Evolutionary conservation across 1,284 basidiomycete genomes (phyloP), one percentile per base, ranked within the genome.

Genomic region (Melampsora larici-populina): DNA sequence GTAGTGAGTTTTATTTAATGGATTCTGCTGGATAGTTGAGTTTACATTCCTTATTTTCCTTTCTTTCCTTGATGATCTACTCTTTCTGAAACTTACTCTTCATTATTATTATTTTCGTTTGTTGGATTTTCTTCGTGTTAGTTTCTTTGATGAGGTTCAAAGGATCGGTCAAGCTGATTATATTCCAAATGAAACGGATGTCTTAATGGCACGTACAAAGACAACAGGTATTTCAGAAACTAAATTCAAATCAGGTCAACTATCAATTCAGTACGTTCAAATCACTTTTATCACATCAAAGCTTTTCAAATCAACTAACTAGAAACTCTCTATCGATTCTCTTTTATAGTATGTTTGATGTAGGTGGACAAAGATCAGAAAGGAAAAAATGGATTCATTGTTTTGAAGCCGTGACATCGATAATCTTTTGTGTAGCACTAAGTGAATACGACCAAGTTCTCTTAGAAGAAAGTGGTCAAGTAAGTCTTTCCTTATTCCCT

Each of bases 161-260:
- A 89, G 94, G 71, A 94, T 99, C 84, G 91, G 91, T 2, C 85
- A 87, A 11, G 86, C 89, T 0, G 89, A 89, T 58, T 98, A 97
- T 82, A 85, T 93, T 0, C 96, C 96, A 0, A 92, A 90, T 55
- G 92, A 94, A 84, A 90, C 89, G 21, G 96, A 98, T 82, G 92
- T 97, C 2, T 86, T 99, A 51, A 87, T 92, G 48, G 93, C 94
- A 40, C 88, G 94, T 81, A 90, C 91, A 80, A 97, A 97, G 87
- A 95, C 91, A 69, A 92, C 92, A 0, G 94, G 94, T 65, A 97
- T 98, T 82, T 91, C 90, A 17, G 95, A 98, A 85, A 98, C 94
- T 69, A 83, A 83, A 74, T 86, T 85, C 82, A 82, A 82, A 79
- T 84, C 83, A 79, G 85, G 84, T 33, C 83, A 84, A 78, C 82